These are phyloP conservation scores for Cucurbita pepo DNA, from an alignment of 306 rosid species.

Conservation along the genomic window DNA sequence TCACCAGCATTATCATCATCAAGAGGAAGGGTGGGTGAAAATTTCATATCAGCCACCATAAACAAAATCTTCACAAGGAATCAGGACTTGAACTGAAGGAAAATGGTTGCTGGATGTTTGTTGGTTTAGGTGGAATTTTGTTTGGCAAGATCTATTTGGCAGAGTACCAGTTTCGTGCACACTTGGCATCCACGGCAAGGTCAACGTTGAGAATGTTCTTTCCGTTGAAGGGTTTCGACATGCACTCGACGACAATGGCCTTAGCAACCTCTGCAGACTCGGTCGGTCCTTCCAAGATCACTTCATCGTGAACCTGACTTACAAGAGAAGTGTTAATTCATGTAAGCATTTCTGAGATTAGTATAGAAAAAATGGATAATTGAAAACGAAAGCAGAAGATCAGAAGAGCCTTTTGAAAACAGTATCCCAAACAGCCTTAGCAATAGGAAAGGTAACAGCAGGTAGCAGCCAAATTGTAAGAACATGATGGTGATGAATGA, in stretches of 20 bases:
- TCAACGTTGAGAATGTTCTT: constrained; percentile 58
- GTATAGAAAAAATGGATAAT: background rate
- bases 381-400: background rate
- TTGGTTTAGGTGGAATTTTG: background rate
- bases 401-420: background rate
- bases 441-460: background rate
- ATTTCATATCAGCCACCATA: background rate
- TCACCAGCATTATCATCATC: background rate
- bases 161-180: constrained; percentile 77
- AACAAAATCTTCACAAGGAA: background rate
- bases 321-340: background rate
- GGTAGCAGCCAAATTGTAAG: background rate
- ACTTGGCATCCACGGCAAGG: constrained; percentile 78
- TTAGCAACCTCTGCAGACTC: constrained; percentile 74
- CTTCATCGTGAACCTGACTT: constrained; percentile 86
- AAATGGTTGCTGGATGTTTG: background rate
- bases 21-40: background rate
- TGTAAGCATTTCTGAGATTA: background rate
- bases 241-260: constrained; percentile 77
- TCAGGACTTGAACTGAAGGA: background rate
- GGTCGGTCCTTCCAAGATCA: constrained; percentile 87
- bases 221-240: constrained; percentile 75
- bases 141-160: constrained; percentile 31
- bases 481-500: background rate
- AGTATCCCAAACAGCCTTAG: background rate